Conservation (phyloP, 495 filamentous ascomycete genomes). For the Neurospora sp. region DNA sequence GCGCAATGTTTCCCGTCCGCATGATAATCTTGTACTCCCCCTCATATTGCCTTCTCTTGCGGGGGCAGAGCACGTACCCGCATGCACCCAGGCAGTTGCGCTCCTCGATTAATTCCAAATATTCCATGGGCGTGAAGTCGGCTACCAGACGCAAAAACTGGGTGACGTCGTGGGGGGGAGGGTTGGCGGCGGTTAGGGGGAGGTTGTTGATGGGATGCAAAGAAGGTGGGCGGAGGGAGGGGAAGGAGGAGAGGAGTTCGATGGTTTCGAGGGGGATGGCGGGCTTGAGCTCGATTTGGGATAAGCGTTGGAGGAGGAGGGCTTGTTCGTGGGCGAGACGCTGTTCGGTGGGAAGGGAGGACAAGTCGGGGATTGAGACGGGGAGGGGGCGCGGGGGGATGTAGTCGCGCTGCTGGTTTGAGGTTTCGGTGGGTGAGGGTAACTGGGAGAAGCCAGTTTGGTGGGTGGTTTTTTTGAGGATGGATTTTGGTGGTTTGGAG, state of each 20-base stretch:
- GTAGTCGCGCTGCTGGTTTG: constrained; percentile 8
- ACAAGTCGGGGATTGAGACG: constrained; percentile 13
- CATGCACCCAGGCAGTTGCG: constrained; percentile 70
- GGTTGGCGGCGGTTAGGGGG: constrained; percentile 46
- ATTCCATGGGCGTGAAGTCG: constrained; percentile 76
- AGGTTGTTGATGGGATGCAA: constrained; percentile 7
- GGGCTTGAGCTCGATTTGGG: constrained; percentile 61
- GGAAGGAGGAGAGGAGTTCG: constrained; percentile 56
- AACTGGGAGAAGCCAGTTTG: not conserved
- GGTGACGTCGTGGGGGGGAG: constrained; percentile 44
- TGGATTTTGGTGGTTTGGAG: constrained; percentile 30
- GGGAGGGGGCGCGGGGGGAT: constrained; percentile 17
- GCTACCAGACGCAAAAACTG: constrained; percentile 49
- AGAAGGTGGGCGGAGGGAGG: constrained; percentile 38
- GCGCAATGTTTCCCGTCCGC: constrained; percentile 26
- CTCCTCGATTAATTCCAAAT: constrained; percentile 76
- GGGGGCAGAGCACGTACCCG: constrained; percentile 69
- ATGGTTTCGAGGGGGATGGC: constrained; percentile 42
- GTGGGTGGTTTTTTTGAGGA: constrained; percentile 43
- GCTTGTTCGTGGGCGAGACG: constrained; percentile 50
- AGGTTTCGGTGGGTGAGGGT: not conserved
- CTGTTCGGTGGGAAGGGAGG: constrained; percentile 2
- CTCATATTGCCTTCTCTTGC: constrained; percentile 4
- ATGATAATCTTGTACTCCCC: constrained; percentile 11
- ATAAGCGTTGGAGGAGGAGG: constrained; percentile 51